Conservation (phyloP, 768 basidiomycete genomes). For the Megacollybia marginata region DNA sequence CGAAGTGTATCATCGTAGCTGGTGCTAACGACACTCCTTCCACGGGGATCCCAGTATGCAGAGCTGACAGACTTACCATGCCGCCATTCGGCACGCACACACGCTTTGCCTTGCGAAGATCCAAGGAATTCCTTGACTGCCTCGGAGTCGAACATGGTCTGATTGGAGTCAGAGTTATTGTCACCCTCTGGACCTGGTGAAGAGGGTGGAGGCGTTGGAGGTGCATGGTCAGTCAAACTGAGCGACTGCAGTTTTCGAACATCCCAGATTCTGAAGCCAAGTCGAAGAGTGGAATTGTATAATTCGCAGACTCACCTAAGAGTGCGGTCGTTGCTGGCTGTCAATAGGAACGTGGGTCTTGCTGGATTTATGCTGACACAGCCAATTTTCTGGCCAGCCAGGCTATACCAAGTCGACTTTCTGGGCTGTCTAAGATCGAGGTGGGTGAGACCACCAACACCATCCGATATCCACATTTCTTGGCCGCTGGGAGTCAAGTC, state of each 20-base stretch:
- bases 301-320: constrained; percentile 47
- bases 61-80: constrained; percentile 78
- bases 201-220: constrained; percentile 20
- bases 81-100: constrained; percentile 54
- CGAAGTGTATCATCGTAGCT: constrained; percentile 76
- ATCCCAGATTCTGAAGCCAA: constrained; percentile 65
- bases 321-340: constrained; percentile 66
- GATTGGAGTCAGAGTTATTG: constrained; percentile 8
- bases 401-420: constrained; percentile 48
- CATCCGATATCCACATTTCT: constrained; percentile 84
- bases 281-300: not conserved
- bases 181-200: constrained; percentile 11
- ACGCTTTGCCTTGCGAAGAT: constrained; percentile 44
- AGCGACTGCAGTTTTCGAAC: constrained; percentile 53
- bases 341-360: constrained; percentile 56
- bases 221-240: constrained; percentile 17
- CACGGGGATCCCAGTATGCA: constrained; percentile 81
- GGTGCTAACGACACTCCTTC: constrained; percentile 74
- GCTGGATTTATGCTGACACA: constrained; percentile 74
- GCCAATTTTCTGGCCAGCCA: constrained; percentile 73
- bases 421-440: constrained; percentile 63
- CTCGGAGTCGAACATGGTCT: constrained; percentile 28
- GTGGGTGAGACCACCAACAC: constrained; percentile 62
- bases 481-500: constrained; percentile 62
- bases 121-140: constrained; percentile 40